phyloP scores from a whole-genome alignment of 2,329 filamentous ascomycete species.

The Aschersonia sp. region DNA sequence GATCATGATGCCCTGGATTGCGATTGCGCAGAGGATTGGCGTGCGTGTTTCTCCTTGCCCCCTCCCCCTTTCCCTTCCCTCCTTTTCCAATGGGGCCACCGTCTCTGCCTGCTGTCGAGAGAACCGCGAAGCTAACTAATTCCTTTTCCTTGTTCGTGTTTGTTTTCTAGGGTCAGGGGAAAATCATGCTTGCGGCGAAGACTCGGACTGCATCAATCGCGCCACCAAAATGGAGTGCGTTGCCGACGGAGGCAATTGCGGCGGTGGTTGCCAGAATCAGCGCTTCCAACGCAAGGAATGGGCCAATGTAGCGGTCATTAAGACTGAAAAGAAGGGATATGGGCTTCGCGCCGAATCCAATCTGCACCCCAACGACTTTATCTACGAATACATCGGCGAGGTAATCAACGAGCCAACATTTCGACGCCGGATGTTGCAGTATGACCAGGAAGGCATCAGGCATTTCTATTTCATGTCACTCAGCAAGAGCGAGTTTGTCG shows the following conservation, averaged over 20 bases:
- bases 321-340: slow-evolving; percentile 95
- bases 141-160: background rate
- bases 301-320: slow-evolving; percentile 85
- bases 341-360: slow-evolving; percentile 72
- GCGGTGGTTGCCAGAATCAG: slow-evolving; percentile 79
- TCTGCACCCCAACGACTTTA: slow-evolving; percentile 74
- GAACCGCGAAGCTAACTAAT: background rate
- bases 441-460: slow-evolving; percentile 92
- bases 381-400: slow-evolving; percentile 97
- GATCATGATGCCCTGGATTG: slow-evolving; percentile 87
- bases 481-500: slow-evolving; percentile 89
- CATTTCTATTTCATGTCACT: slow-evolving; percentile 99
- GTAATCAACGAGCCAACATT: slow-evolving; percentile 91
- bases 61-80: background rate
- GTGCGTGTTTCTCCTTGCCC: slow-evolving; percentile 40
- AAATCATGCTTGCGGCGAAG: slow-evolving; percentile 85
- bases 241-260: slow-evolving; percentile 69
- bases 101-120: background rate
- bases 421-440: slow-evolving; percentile 78
- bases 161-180: slow-evolving; percentile 36
- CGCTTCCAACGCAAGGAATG: slow-evolving; percentile 86
- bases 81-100: background rate
- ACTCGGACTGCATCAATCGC: slow-evolving; percentile 97
- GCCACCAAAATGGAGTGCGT: slow-evolving; percentile 95
- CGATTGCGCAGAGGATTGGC: slow-evolving; percentile 89